These are phyloP conservation scores for Fusarium algeriense DNA, from an alignment of 2,329 filamentous ascomycete species.

Conservation along the genomic window DNA sequence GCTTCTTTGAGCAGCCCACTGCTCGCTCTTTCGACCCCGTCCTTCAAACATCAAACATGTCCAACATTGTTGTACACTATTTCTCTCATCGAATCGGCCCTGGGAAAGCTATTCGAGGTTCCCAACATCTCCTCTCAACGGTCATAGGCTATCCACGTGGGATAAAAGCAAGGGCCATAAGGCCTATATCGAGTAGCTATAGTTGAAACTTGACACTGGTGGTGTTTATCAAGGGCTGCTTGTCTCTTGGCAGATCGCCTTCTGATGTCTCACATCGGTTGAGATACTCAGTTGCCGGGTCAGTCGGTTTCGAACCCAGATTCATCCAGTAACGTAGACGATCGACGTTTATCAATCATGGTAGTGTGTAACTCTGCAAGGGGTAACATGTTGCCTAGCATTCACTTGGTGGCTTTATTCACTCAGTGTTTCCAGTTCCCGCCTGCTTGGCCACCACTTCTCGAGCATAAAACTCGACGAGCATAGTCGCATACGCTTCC, in stretches of 20 bases:
- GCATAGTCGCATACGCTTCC: conserved; percentile 97
- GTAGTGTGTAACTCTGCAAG: conserved; percentile 8
- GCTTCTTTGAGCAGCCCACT: conserved; percentile 38
- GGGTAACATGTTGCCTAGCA: background rate
- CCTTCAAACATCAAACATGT: conserved; percentile 39
- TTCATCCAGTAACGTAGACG: background rate
- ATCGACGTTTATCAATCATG: conserved; percentile 1
- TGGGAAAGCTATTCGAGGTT: background rate
- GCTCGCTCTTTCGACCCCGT: conserved; percentile 32
- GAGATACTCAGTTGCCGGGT: conserved; percentile 3
- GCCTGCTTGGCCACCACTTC: conserved; percentile 73
- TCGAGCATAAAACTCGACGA: conserved; percentile 96
- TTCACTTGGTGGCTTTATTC: conserved; percentile 20
- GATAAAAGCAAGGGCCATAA: background rate
- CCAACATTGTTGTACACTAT: conserved; percentile 34
- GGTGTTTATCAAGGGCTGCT: background rate
- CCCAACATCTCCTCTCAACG: conserved; percentile 1
- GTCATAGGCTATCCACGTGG: conserved; percentile 4
- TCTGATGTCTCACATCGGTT: conserved; percentile 21
- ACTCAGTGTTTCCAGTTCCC: conserved; percentile 34
- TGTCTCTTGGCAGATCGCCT: conserved; percentile 7
- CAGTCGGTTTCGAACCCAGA: background rate
- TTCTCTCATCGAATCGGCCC: background rate
- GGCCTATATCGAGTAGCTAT: conserved; percentile 1
- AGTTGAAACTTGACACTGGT: background rate